Evolutionary conservation across 2,329 filamentous ascomycete species (phyloP), one percentile per base, ranked within the genome.

Genomic region (Fusarium sarcochroum): DNA sequence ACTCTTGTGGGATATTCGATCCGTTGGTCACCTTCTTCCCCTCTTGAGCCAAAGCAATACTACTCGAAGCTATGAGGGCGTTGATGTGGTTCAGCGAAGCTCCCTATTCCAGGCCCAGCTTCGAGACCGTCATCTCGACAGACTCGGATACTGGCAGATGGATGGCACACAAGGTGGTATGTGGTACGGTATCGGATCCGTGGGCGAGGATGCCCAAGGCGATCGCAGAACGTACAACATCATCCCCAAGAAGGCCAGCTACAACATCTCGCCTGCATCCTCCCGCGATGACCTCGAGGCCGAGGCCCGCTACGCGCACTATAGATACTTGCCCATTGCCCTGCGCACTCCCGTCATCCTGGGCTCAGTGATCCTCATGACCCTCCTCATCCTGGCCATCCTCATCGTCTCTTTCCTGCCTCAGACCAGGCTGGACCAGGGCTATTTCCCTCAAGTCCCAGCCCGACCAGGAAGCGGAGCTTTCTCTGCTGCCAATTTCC

Each of bases 401-500:
- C 82, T 97, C 37, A 82, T 93, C 47, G 88, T 96, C 63, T 94
- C 91, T 66, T 98, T 97, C 78, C 83, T 94, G 63, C 89, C 91
- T 38, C 82, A 85, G 7, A 89, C 87, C 10, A 86, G 87, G 13
- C 84, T 97, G 30, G 80, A 86, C 37, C 77, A 84, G 9, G 94
- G 94, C 10, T 98, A 97, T 77, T 78, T 85, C 8, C 93, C 94
- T 4, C 82, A 85, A 8, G 81, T 97, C 1, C 81, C 84, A 11
- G 89, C 90, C 0, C 81, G 83, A 4, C 88, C 93, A 2, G 82
- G 86, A 5, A 73, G 80, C 0, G 83, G 82, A 25, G 92, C 91
- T 18, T 98, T 97, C 79, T 97, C 93, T 2, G 84, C 92, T 1
- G 93, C 93, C 49, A 93, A 97, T 79, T 98, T 98, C 80, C 81